Conservation (phyloP, 2,329 filamentous ascomycete genomes). For the Talaromyces sp. region DNA sequence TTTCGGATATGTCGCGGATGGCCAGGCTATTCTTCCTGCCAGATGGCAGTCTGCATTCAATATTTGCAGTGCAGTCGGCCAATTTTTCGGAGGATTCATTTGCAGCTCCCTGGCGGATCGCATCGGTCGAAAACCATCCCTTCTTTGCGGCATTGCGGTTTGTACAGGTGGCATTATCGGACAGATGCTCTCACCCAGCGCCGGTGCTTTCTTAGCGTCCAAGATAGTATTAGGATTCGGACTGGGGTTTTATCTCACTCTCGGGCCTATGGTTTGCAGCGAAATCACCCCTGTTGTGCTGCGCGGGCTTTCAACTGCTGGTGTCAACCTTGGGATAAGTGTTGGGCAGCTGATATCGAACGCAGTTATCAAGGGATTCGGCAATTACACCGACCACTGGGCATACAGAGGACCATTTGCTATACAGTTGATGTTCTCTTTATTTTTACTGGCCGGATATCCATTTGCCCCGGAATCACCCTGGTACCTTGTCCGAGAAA, state of each 20-base stretch:
- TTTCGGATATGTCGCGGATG: background rate
- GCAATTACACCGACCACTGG: slow-evolving; percentile 35
- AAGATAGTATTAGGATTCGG: background rate
- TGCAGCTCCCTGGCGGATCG: background rate
- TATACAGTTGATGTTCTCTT: slow-evolving; percentile 38
- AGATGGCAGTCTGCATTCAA: background rate
- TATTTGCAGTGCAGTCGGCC: background rate
- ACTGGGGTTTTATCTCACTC: background rate
- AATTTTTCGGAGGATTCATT: background rate
- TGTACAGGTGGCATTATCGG: background rate
- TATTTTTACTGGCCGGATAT: background rate
- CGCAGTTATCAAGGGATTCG: slow-evolving; percentile 30
- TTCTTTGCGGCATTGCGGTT: background rate
- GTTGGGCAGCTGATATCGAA: slow-evolving; percentile 35
- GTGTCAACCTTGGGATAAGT: slow-evolving; percentile 49
- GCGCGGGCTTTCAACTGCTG: slow-evolving; percentile 48
- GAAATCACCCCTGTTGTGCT: slow-evolving; percentile 41
- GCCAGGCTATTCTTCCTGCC: background rate
- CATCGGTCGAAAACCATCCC: background rate
- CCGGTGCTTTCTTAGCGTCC: background rate
- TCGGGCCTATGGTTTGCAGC: background rate
- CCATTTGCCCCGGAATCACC: background rate
- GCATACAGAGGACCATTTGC: slow-evolving; percentile 46
- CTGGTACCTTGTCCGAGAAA: background rate
- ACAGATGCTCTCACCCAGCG: background rate